Evolutionary conservation across 1,284 basidiomycete species (phyloP).

Genomic region (Ceratobasidium papillatum): DNA sequence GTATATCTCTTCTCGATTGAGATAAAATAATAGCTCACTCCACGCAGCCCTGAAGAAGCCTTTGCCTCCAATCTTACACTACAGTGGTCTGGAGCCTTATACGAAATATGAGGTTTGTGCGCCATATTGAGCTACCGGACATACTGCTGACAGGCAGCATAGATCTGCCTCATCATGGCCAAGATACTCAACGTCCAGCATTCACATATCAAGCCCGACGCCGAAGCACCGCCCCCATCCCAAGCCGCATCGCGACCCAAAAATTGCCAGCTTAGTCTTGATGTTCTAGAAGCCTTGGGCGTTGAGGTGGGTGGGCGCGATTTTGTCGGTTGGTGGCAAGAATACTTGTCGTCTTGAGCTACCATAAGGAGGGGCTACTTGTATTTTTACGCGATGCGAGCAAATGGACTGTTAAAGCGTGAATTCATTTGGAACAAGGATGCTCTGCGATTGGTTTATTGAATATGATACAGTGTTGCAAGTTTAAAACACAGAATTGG

Average conservation of each 20-base stretch:
- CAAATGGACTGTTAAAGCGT: background rate
- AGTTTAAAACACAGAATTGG: background rate
- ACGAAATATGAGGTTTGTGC: slow-evolving; percentile 75
- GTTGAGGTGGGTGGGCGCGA: slow-evolving; percentile 71
- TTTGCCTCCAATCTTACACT: slow-evolving; percentile 76
- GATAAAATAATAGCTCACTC: background rate
- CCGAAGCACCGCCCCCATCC: slow-evolving; percentile 60
- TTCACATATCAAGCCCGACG: slow-evolving; percentile 71
- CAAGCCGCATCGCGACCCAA: slow-evolving; percentile 72
- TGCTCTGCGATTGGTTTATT: background rate
- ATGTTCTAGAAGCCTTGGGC: slow-evolving; percentile 61
- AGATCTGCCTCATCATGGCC: slow-evolving; percentile 77
- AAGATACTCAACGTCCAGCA: slow-evolving; percentile 71
- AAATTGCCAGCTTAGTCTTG: slow-evolving; percentile 66
- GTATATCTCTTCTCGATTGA: slow-evolving; percentile 52
- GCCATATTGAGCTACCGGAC: background rate
- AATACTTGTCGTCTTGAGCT: slow-evolving; percentile 19
- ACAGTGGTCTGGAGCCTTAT: slow-evolving; percentile 74
- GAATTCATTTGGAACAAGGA: background rate
- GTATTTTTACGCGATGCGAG: no score
- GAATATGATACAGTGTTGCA: slow-evolving; percentile 3
- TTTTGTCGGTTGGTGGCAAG: slow-evolving; percentile 80
- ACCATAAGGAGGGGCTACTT: background rate
- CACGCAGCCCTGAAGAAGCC: slow-evolving; percentile 45
- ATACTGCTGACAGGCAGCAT: background rate